phyloP scores from a whole-genome alignment of 352 stramenopile species.

The Globisporangium takayamanum region DNA sequence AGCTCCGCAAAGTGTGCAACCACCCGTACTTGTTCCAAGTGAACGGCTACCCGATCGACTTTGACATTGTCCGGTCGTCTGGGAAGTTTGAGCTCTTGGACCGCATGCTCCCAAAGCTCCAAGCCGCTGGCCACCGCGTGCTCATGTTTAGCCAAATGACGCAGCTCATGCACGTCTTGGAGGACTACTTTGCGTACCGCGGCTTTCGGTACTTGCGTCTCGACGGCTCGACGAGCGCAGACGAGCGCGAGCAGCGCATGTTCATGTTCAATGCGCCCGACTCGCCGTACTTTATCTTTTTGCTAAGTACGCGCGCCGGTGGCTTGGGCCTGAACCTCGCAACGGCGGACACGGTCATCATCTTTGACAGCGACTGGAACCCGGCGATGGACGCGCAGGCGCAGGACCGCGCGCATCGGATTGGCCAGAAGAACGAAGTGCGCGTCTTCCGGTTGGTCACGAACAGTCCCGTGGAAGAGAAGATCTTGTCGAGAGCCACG shows the following conservation, averaged over 20 bases:
- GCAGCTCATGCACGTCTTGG: slow-evolving; percentile 86
- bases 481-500: slow-evolving; percentile 80
- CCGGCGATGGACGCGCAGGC: slow-evolving; percentile 94
- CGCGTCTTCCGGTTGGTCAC: slow-evolving; percentile 83
- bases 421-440: slow-evolving; percentile 90
- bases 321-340: slow-evolving; percentile 97
- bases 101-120: slow-evolving; percentile 94
- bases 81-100: slow-evolving; percentile 96
- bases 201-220: slow-evolving; percentile 94
- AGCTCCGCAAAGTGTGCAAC: slow-evolving; percentile 87
- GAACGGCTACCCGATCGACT: slow-evolving; percentile 82
- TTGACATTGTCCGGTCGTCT: slow-evolving; percentile 78
- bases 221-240: slow-evolving; percentile 93
- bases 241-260: slow-evolving; percentile 96
- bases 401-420: slow-evolving; percentile 89
- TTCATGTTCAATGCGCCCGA: slow-evolving; percentile 95
- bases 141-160: slow-evolving; percentile 91
- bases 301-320: slow-evolving; percentile 96
- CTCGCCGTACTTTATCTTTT: slow-evolving; percentile 92
- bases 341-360: slow-evolving; percentile 98
- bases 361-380: slow-evolving; percentile 99
- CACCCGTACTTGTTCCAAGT: slow-evolving; percentile 85
- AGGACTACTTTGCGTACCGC: slow-evolving; percentile 88
- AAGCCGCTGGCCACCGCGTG: slow-evolving; percentile 87
- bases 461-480: slow-evolving; percentile 85